Percentiles rank a stretch among this genome's conserved stretches.
phyloP scores from a whole-genome alignment of 352 stramenopile species.

The Phytophthora idaei region DNA sequence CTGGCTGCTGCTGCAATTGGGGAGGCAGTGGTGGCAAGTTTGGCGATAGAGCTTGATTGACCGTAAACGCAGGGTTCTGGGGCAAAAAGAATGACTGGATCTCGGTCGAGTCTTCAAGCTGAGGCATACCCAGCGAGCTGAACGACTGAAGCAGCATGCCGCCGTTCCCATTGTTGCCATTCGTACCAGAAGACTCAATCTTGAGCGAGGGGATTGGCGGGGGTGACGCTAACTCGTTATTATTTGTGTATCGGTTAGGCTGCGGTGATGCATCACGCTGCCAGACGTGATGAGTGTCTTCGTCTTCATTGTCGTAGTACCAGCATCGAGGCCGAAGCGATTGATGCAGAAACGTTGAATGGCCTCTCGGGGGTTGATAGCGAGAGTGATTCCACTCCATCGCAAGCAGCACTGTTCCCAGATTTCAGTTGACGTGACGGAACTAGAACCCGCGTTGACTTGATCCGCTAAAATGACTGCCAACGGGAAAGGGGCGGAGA shows the following conservation, averaged over 20 bases:
- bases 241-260: conserved; percentile 5
- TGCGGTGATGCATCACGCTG: conserved; percentile 3
- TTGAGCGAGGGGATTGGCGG: conserved; percentile 18
- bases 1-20: conserved; percentile 13
- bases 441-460: conserved; percentile 15
- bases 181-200: conserved; percentile 1
- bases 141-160: conserved; percentile 12
- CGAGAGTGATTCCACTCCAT: conserved; percentile 44
- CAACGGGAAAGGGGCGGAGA: conserved; percentile 23
- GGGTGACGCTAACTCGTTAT: conserved; percentile 5
- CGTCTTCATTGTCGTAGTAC: conserved; percentile 22
- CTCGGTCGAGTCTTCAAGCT: conserved; percentile 35
- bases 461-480: conserved; percentile 10
- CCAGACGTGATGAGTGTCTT: conserved; percentile 11
- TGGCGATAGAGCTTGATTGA: conserved; percentile 7
- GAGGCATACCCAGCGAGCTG: conserved; percentile 23
- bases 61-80: conserved; percentile 10
- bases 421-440: conserved; percentile 35
- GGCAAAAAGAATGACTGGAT: conserved; percentile 33
- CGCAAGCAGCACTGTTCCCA: conserved; percentile 38
- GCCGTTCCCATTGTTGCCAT: conserved; percentile 2
- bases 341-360: conserved; percentile 19
- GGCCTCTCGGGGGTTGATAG: conserved; percentile 19
- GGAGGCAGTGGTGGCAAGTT: conserved; percentile 1
- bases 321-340: conserved; percentile 14